Conservation (phyloP, 148 eudicot species). For the Fagopyrum esculentum region DNA sequence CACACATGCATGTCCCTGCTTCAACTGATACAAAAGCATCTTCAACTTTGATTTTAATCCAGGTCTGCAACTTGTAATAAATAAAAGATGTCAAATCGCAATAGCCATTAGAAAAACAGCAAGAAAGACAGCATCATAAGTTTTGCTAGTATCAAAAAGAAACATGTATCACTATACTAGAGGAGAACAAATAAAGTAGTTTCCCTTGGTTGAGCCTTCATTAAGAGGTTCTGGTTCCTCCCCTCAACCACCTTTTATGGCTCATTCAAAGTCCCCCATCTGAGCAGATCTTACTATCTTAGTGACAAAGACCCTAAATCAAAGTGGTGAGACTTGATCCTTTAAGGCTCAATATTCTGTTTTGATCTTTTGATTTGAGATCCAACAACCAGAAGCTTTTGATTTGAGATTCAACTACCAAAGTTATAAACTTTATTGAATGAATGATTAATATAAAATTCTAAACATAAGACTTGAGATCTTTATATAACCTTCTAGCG, state of each 20-base stretch:
- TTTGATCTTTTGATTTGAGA: no score
- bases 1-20: constrained; percentile 29
- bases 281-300: neutral
- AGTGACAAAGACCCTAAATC: neutral
- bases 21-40: constrained; percentile 41
- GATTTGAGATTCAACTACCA: no score
- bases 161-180: neutral
- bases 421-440: no score
- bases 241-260: neutral
- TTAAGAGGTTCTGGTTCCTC: neutral
- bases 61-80: constrained; percentile 36
- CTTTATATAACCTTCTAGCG: no score
- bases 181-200: neutral
- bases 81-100: neutral
- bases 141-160: neutral
- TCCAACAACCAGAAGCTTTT: no score
- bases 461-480: no score
- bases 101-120: neutral
- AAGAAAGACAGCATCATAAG: neutral
- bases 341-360: no score
- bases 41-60: constrained; percentile 52
- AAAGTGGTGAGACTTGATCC: neutral
- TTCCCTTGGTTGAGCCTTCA: neutral
- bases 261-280: no score
- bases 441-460: no score